phyloP scores from a whole-genome alignment of 2,329 filamentous ascomycete genomes.

The Aspergillus calidoustus region DNA sequence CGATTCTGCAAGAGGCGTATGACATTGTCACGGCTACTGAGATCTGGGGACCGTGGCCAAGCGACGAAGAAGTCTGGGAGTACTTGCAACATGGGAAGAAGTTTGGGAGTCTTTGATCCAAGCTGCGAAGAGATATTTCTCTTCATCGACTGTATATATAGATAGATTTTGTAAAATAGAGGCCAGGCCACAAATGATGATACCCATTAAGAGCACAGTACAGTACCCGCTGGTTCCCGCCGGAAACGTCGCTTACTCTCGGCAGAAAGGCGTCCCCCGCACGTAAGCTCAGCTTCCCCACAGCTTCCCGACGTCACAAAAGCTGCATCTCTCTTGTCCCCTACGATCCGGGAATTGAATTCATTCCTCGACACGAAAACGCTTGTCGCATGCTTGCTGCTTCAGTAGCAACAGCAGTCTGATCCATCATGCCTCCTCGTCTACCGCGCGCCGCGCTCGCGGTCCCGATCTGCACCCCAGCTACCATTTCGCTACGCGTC shows the following conservation, averaged over 20 bases:
- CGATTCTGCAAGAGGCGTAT: conserved; percentile 40
- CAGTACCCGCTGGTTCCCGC: neutral
- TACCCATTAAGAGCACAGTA: conserved; percentile 14
- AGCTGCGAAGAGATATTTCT: conserved; percentile 7
- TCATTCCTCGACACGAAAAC: neutral
- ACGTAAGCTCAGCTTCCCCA: conserved; percentile 18
- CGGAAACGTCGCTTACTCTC: conserved; percentile 23
- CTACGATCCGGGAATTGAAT: neutral
- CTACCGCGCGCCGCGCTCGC: conserved; percentile 32
- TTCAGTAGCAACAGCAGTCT: neutral
- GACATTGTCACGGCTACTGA: conserved; percentile 41
- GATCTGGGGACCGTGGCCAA: conserved; percentile 48
- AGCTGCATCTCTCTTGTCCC: conserved; percentile 1
- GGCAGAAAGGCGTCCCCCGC: conserved; percentile 20
- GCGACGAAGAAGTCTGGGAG: conserved; percentile 43
- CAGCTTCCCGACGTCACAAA: conserved; percentile 15
- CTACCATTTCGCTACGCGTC: conserved; percentile 31
- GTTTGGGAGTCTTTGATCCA: neutral
- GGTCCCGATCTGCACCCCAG: conserved; percentile 26
- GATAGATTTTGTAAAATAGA: conserved; percentile 24
- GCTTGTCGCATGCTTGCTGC: neutral
- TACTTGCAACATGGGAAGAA: conserved; percentile 32
- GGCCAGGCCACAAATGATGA: conserved; percentile 17
- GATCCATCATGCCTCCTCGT: conserved; percentile 40
- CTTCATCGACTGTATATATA: conserved; percentile 23